These are phyloP conservation scores for Xylaria flabelliformis DNA, from an alignment of 495 filamentous ascomycete species.

Conservation along the genomic window DNA sequence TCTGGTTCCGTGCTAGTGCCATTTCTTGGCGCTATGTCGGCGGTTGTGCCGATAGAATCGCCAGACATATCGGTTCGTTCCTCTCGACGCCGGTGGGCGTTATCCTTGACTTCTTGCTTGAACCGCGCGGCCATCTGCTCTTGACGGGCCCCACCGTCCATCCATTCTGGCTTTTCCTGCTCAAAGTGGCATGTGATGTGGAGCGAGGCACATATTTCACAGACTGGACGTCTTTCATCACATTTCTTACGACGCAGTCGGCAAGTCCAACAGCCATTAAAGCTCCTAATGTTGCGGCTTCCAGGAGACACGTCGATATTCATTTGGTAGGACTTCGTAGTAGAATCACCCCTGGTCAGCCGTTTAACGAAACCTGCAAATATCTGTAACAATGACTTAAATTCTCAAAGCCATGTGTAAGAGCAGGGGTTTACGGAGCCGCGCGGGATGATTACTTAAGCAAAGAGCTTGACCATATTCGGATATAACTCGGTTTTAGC, in stretches of 20 bases:
- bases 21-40: conserved; percentile 12
- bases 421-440: neutral
- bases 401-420: neutral
- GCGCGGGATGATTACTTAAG: conserved; percentile 12
- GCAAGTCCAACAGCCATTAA: conserved; percentile 64
- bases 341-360: neutral
- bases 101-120: conserved; percentile 59
- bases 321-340: neutral
- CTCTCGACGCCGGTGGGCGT: conserved; percentile 44
- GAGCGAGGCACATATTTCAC: conserved; percentile 52
- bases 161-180: conserved; percentile 61
- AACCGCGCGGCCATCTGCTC: conserved; percentile 56
- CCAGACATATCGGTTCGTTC: neutral
- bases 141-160: conserved; percentile 58
- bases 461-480: neutral
- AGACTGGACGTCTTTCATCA: conserved; percentile 56
- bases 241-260: conserved; percentile 63
- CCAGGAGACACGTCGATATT: neutral
- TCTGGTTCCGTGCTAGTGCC: neutral
- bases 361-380: neutral
- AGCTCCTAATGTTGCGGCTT: conserved; percentile 37
- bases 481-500: neutral
- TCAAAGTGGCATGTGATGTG: conserved; percentile 57
- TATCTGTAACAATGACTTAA: neutral
- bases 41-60: conserved; percentile 23